Conservation (phyloP, 2,329 filamentous ascomycete species). For the Aureobasidium sp. region DNA sequence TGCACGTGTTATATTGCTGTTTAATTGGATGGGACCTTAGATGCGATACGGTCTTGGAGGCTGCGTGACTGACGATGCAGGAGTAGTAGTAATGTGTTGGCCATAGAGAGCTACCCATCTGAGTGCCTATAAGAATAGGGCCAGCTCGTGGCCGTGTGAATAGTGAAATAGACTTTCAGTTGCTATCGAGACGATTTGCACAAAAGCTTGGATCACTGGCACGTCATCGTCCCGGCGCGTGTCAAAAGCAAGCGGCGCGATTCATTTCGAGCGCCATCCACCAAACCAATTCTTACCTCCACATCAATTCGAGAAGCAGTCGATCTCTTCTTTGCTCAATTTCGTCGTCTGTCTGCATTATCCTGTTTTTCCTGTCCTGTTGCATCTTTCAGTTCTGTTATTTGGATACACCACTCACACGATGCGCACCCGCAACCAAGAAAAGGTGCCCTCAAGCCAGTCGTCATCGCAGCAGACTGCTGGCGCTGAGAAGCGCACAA, state of each 20-base stretch:
- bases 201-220: background rate
- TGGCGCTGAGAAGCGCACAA: conserved; percentile 1
- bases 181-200: background rate
- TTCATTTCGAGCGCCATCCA: background rate
- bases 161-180: background rate
- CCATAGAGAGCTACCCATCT: background rate
- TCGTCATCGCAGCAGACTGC: conserved; percentile 12
- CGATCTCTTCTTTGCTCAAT: background rate
- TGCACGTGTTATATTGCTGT: background rate
- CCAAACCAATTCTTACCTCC: conserved; percentile 4
- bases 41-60: background rate
- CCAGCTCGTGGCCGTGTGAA: background rate
- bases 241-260: background rate
- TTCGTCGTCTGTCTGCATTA: background rate
- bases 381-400: background rate
- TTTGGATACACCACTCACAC: background rate
- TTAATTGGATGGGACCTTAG: background rate
- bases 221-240: background rate
- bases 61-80: background rate
- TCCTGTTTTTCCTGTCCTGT: background rate
- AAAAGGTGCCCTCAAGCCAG: conserved; percentile 12
- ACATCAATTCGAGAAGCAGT: background rate
- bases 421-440: conserved; percentile 18
- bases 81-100: background rate
- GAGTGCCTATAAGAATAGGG: background rate